Percentiles rank a stretch among this genome's conserved stretches.
Evolutionary conservation across 1,284 basidiomycete species (phyloP).

Genomic region (Microbotryum lychnidis-dioicae): DNA sequence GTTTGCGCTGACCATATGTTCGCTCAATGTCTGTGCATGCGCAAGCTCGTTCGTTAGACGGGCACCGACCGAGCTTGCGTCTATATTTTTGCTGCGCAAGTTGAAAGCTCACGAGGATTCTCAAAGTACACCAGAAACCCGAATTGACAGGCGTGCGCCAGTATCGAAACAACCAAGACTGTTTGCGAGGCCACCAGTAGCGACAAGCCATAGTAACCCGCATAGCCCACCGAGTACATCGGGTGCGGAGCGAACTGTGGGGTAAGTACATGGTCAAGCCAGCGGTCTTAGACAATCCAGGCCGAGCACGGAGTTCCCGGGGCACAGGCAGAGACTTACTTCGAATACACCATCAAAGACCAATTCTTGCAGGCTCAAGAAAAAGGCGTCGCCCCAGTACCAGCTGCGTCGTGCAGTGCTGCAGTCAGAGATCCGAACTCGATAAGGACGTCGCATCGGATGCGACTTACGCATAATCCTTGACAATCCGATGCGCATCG

Average conservation of each 20-base stretch:
- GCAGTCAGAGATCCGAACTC: not conserved
- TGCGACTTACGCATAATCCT: slow-evolving; percentile 51
- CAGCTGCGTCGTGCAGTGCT: slow-evolving; percentile 48
- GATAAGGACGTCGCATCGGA: not conserved
- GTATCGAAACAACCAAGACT: slow-evolving; percentile 84
- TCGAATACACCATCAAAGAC: slow-evolving; percentile 99
- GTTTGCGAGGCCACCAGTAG: slow-evolving; percentile 79
- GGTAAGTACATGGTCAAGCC: not conserved
- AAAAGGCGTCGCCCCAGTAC: slow-evolving; percentile 99
- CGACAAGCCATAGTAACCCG: slow-evolving; percentile 86
- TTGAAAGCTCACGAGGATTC: slow-evolving; percentile 74
- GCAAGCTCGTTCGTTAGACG: too few species aligned
- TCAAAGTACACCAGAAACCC: slow-evolving; percentile 94
- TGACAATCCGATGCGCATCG: slow-evolving; percentile 93
- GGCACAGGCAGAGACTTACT: slow-evolving; percentile 47
- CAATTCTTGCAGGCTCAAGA: slow-evolving; percentile 56
- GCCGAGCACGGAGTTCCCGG: too few species aligned
- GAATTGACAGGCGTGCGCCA: slow-evolving; percentile 89
- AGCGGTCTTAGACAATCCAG: not conserved
- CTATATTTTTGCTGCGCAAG: slow-evolving; percentile 23
- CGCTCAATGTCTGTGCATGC: slow-evolving; percentile 69
- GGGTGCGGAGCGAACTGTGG: slow-evolving; percentile 45
- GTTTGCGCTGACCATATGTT: slow-evolving; percentile 72
- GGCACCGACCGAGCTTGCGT: slow-evolving; percentile 7
- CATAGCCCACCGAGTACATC: slow-evolving; percentile 85